phyloP scores from a whole-genome alignment of 139 green algal genomes.

The Closterium sp. region DNA sequence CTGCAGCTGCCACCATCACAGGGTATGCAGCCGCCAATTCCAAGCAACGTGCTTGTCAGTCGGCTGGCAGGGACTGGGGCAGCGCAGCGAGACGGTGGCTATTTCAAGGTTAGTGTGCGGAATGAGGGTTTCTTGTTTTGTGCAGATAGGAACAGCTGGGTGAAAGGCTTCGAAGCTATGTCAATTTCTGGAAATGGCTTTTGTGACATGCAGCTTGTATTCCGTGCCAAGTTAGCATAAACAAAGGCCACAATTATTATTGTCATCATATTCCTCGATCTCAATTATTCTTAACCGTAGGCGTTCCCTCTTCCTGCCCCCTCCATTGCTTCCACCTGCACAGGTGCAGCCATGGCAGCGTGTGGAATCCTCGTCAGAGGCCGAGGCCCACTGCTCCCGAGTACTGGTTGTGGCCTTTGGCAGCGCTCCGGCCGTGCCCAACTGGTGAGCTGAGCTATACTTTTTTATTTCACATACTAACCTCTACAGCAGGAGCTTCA shows the following conservation, averaged over 20 bases:
- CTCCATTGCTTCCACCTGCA: neutral
- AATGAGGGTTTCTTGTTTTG: no score
- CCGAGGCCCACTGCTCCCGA: neutral
- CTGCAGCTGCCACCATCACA: neutral
- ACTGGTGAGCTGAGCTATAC: slow-evolving; percentile 62
- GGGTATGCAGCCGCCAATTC: neutral
- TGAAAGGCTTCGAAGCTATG: no score
- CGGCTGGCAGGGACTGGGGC: slow-evolving; percentile 12
- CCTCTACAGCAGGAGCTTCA: neutral
- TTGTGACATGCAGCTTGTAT: no score
- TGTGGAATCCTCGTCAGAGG: neutral
- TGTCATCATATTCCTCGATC: no score
- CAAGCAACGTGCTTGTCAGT: neutral
- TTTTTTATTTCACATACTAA: no score
- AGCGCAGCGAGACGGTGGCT: slow-evolving; percentile 3
- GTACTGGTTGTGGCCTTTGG: slow-evolving; percentile 88
- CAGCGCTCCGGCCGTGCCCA: slow-evolving; percentile 86
- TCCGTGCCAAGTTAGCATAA: no score
- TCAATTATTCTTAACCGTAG: neutral
- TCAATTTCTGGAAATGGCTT: no score
- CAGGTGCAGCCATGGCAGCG: slow-evolving; percentile 26
- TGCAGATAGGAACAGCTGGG: no score
- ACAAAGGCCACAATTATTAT: no score
- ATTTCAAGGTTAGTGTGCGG: slow-evolving; percentile 34
- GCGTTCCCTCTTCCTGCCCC: neutral